Evolutionary conservation across 441 rosid species (phyloP), one percentile per base, ranked within the genome.

Genomic region (Mallotus repandus): DNA sequence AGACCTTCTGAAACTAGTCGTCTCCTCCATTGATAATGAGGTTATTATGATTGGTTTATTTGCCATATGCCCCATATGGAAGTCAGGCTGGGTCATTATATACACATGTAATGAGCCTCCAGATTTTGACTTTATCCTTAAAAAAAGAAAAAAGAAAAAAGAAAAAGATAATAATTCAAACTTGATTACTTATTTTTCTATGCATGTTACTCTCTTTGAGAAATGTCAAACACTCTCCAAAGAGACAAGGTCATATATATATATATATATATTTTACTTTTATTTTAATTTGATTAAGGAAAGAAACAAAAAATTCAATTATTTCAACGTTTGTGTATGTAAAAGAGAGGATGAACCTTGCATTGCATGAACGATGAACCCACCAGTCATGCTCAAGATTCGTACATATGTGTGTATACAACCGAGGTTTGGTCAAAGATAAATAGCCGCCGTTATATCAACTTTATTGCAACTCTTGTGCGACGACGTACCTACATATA

Each of bases 211-310:
- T 29, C 12, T 5, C 61, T 9, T 65, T 50, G 4, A 66, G 70
- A 66, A 66, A 66, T 66, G 58, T 66, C 70, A 66, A 66, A 50
- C 64, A 7, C 19, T 19, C 68, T 64, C 58, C 21, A 29, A 66
- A 21, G 32, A 66, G 58, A 54, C 29, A 66, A 66, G 10, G 66
- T 38, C 66, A 38, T 50, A 63, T 29, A 29, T 29, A 29, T 29
- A 29, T 49, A n/a, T 25, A 25, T 25, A 25, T 29, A 29, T 29
- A 29, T 49, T 16, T 15, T 48, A 25, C 22, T 50, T 10, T 13
- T 6, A 32, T 29, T 61, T 21, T 9, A 56, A 56, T 56, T 8
- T 29, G 32, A 29, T 29, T 25, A 21, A 54, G 1, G 18, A 4
- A 13, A 50, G 54, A 14, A 14, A 50, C 15, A 13, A 50, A 14